Base-by-base conservation (phyloP, 2,329 filamentous ascomycete genomes). In the Orbilia brochopaga region DNA sequence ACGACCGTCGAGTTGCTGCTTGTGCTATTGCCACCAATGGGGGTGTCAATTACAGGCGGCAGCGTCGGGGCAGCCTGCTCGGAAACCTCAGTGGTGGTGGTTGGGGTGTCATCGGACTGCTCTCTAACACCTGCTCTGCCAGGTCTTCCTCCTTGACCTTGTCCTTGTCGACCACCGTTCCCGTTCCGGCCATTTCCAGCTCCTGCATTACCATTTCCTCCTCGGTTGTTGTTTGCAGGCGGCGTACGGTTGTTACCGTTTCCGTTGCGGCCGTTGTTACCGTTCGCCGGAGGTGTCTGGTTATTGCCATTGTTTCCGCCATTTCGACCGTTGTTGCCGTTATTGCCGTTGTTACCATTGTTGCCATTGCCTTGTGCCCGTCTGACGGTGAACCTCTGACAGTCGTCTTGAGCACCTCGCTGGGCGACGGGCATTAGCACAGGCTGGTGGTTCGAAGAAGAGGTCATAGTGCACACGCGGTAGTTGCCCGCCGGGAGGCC, bases 381-480 rank as follows among this genome's bases (percentile, higher is more conserved):
- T 27, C 40, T 32, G 66, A 13, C 42, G n/a, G 82, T 84, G 76
- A 88, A 85, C 76, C 85, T 85, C 56, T 83, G 80, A 77, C 86
- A 88, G 77, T 88, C 86, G 75, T 89, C 87, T 78, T 88, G 86
- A 51, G 85, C 82, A 79, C 87, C 87, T 78, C 87, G 85, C 80
- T 88, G 86, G 62, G 87, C 86, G 59, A 88, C 83, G 57, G 86
- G 85, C 86, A 88, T 88, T 61, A 87, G 77, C 8, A 87, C 85
- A 64, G 85, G 85, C 80, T 88, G 86, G 77, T 89, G 87, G 81
- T 88, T 89, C 75, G 85, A 80, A n/a, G 87, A 80, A 70, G 83
- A 80, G 27, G 83, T 82, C 84, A 89, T 87, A 76, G 84, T 85
- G 82, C 87, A 89, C 73, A 87, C 79, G 75, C 87, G 85, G 80